Percentiles rank a stretch among this genome's conserved stretches.
Evolutionary conservation across 2,329 filamentous ascomycete genomes (phyloP).

Genomic region (Pseudogymnoascus sp.): DNA sequence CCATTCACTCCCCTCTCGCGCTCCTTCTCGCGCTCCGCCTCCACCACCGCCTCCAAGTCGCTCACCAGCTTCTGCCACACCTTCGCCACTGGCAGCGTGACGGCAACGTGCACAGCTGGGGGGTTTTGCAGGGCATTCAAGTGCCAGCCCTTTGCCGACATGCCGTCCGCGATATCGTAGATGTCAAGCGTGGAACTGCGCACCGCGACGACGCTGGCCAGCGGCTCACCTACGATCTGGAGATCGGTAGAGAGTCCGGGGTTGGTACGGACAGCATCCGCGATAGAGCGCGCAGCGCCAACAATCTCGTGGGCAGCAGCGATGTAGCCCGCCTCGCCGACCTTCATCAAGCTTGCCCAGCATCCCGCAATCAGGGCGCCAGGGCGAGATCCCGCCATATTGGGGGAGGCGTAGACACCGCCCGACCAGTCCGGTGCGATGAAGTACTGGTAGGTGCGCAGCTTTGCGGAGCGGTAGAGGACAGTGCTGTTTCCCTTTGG

Average conservation of each 20-base stretch:
- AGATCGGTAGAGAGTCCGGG: slow-evolving; percentile 65
- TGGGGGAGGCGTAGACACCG: slow-evolving; percentile 90
- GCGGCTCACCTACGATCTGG: slow-evolving; percentile 71
- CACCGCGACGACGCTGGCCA: slow-evolving; percentile 89
- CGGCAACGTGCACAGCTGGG: slow-evolving; percentile 86
- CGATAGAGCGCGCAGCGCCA: slow-evolving; percentile 75
- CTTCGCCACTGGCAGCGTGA: slow-evolving; percentile 77
- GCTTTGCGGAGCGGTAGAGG: slow-evolving; percentile 72
- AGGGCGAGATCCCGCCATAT: slow-evolving; percentile 82
- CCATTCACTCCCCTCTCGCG: slow-evolving; percentile 63
- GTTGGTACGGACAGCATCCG: slow-evolving; percentile 61
- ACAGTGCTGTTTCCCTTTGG: slow-evolving; percentile 95
- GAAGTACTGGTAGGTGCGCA: slow-evolving; percentile 92
- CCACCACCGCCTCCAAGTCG: slow-evolving; percentile 61
- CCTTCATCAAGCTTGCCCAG: slow-evolving; percentile 85
- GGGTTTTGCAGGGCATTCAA: slow-evolving; percentile 89
- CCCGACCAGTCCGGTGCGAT: slow-evolving; percentile 91
- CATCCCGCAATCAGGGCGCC: slow-evolving; percentile 92
- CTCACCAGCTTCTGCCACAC: slow-evolving; percentile 71
- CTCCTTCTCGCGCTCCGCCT: slow-evolving; percentile 75
- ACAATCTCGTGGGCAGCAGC: slow-evolving; percentile 83
- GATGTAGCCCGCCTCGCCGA: slow-evolving; percentile 83
- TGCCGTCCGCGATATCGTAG: slow-evolving; percentile 88
- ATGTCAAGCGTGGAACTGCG: slow-evolving; percentile 75
- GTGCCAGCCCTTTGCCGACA: slow-evolving; percentile 84